These are phyloP conservation scores for Mycotypha africana DNA, from an alignment of 371 early-diverging fungal genomes.

Conservation along the genomic window DNA sequence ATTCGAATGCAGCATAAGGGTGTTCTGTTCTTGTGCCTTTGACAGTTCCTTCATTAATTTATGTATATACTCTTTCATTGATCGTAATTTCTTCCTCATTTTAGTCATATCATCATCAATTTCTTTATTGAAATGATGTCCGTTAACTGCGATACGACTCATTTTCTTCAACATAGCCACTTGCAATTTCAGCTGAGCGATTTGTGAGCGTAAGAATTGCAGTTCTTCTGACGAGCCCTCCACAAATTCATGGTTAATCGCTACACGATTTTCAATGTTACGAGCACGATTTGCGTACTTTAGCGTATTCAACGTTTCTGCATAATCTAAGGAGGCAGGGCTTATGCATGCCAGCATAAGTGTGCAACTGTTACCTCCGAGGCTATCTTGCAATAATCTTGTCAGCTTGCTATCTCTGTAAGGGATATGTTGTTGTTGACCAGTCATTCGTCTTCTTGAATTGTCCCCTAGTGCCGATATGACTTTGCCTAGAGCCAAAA, in stretches of 20 bases:
- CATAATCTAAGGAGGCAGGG: conserved; percentile 60
- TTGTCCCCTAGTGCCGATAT: conserved; percentile 92
- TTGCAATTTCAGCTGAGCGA: conserved; percentile 54
- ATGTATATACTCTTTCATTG: too few relatives aligned
- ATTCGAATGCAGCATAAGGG: too few relatives aligned
- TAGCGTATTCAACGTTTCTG: conserved; percentile 85
- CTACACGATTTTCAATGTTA: conserved; percentile 68
- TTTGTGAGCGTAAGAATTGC: conserved; percentile 50
- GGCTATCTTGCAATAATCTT: conserved; percentile 11
- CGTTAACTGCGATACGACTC: too few relatives aligned
- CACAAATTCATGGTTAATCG: conserved; percentile 6
- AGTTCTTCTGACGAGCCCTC: conserved; percentile 29
- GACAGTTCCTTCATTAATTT: too few relatives aligned
- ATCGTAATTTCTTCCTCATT: too few relatives aligned
- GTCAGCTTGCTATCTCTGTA: conserved; percentile 94
- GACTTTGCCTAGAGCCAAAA: conserved; percentile 95
- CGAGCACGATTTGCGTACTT: conserved; percentile 79
- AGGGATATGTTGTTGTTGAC: conserved; percentile 64
- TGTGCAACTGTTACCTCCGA: conserved; percentile 83
- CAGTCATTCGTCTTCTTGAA: conserved; percentile 31
- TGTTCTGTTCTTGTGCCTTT: too few relatives aligned
- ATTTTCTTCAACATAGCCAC: too few relatives aligned
- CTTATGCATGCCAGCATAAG: conserved; percentile 88
- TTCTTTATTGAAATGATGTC: too few relatives aligned
- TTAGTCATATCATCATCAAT: too few relatives aligned